Evolutionary conservation across 2,329 filamentous ascomycete species (phyloP).

Genomic region (Neocucurbitaria cava): DNA sequence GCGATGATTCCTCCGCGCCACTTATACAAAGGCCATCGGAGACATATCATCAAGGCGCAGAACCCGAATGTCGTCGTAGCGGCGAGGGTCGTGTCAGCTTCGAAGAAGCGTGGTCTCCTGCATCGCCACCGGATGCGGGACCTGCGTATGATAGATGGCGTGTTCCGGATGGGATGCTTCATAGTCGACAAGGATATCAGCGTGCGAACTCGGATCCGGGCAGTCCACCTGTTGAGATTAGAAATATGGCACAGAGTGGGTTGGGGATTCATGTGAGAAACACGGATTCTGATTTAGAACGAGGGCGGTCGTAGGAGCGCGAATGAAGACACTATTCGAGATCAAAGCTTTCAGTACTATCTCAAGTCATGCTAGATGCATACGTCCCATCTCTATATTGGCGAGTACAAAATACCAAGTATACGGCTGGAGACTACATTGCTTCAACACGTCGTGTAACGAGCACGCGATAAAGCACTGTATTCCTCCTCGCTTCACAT

Average conservation of each 20-base stretch:
- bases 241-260: not conserved
- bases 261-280: conserved; percentile 11
- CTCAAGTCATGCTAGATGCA: too few species aligned
- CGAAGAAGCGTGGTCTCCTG: not conserved
- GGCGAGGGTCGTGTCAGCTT: conserved; percentile 1
- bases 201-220: conserved; percentile 20
- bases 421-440: too few species aligned
- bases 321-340: not conserved
- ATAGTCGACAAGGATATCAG: conserved; percentile 18
- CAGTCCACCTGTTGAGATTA: conserved; percentile 8
- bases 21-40: conserved; percentile 17
- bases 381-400: too few species aligned
- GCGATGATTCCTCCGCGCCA: conserved; percentile 6
- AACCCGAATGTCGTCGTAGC: conserved; percentile 7
- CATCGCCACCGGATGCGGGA: not conserved
- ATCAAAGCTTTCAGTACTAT: too few species aligned
- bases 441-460: too few species aligned
- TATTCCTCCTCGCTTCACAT: too few species aligned
- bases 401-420: too few species aligned
- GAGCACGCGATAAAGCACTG: too few species aligned
- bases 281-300: conserved; percentile 8
- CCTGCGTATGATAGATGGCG: conserved; percentile 7
- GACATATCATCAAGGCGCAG: conserved; percentile 10
- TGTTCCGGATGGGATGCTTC: conserved; percentile 6
- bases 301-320: not conserved